Base-by-base conservation (phyloP, 2,329 filamentous ascomycete species). In the Zelopaecilomyces penicillatus region DNA sequence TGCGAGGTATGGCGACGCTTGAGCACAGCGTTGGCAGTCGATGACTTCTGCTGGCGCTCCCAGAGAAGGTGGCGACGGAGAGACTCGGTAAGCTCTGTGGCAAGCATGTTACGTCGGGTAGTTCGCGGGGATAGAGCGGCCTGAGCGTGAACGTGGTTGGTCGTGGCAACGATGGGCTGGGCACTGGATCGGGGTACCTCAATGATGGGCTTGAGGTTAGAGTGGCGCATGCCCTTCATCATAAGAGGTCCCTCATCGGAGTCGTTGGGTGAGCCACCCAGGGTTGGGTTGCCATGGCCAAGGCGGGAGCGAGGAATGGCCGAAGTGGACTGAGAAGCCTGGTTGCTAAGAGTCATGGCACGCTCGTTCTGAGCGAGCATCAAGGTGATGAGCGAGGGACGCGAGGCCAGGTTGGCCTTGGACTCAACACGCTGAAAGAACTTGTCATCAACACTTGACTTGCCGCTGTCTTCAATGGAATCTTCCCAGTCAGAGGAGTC, bases 41-140 rank as follows among this genome's bases (percentile, higher is more conserved):
- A 85, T 47, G 87, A 88, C 75, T 93, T 95, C 61, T 97, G 91
- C 60, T 95, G 88, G 42, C 93, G 84, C 64, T 98, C 93, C 86
- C 88, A 95, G 11, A 97, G 77, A 11, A 98, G 81, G 57, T 96
- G 87, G 55, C 89, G 86, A 26, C 93, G 82, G 4, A 98, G 80
- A 26, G 88, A 95, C 62, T 95, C 89, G 3, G 91, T 96, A 44
- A 98, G 73, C 68, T 98, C 93, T 0, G 87, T 94, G 6, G 87
- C 85, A 45, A 98, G 76, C 93, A 98, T 98, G 65, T 96, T 94
- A 49, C 90, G 80, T 42, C 93, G 80, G 0, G 90, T 96, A 0
- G 91, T 96, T 46, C 89, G 81, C 4, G 93, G 93, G 5, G 93
- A 97, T 52, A 95, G 76, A 2, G 88, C 86, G 29, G 82, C 80